Evolutionary conservation across 148 eudicot genomes (phyloP).

Genomic region (Persicaria maculosa): DNA sequence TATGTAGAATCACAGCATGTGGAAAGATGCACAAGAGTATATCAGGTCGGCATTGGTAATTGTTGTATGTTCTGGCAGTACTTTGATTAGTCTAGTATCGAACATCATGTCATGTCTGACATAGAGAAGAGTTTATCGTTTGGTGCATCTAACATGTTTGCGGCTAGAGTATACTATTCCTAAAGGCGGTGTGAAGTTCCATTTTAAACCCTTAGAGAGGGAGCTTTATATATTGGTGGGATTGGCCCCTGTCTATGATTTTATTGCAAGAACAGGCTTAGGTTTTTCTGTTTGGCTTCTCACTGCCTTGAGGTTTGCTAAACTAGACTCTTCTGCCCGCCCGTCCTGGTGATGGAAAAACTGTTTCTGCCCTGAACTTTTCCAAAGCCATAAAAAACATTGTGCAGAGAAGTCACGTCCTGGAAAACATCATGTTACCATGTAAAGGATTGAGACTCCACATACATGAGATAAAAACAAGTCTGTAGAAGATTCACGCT

Average conservation of each 20-base stretch:
- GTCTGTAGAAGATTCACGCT: not conserved
- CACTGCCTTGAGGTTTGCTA: not conserved
- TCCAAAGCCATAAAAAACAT: not conserved
- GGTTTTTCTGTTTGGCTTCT: not conserved
- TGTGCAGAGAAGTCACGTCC: not conserved
- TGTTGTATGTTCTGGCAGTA: not conserved
- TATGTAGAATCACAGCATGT: not conserved
- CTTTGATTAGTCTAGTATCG: not conserved
- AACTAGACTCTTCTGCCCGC: no score
- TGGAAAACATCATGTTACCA: not conserved
- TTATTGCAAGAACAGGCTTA: not conserved
- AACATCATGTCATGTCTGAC: not conserved
- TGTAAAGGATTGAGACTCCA: not conserved
- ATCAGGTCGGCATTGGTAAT: not conserved
- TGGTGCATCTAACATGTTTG: not conserved
- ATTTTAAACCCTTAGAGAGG: not conserved
- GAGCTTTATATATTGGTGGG: not conserved
- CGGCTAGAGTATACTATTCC: not conserved
- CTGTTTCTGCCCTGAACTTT: no score
- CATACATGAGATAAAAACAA: not conserved
- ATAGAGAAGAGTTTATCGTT: not conserved
- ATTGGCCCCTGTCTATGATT: not conserved
- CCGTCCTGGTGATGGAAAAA: no score
- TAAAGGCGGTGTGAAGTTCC: not conserved
- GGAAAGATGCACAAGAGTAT: not conserved